Conservation (phyloP, 2,329 filamentous ascomycete genomes). For the Penicillium occitanis region DNA sequence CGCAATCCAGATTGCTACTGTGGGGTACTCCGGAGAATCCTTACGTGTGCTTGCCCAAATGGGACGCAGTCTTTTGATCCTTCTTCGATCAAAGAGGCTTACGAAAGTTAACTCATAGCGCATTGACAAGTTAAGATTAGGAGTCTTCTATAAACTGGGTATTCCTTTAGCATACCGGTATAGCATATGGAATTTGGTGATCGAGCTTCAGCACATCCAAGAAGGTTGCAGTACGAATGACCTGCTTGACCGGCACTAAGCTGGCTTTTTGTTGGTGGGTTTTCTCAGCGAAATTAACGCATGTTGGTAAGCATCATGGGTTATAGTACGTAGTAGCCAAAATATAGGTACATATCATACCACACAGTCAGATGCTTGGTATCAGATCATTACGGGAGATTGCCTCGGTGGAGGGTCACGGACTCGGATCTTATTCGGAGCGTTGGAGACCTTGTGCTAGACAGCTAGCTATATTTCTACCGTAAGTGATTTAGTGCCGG, state of each 20-base stretch:
- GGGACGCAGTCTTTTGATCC: background rate
- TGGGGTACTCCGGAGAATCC: conserved; percentile 1
- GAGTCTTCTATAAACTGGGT: background rate
- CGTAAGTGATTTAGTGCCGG: background rate
- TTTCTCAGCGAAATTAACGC: background rate
- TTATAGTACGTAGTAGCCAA: background rate
- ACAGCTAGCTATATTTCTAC: background rate
- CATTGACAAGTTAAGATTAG: background rate
- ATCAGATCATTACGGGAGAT: conserved; percentile 3
- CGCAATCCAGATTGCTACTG: background rate
- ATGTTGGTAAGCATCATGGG: background rate
- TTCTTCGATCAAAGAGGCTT: background rate
- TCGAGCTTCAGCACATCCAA: background rate
- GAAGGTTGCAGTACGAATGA: background rate
- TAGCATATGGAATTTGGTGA: background rate
- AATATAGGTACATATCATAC: background rate
- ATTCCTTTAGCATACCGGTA: background rate
- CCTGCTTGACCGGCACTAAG: background rate
- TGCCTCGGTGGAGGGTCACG: background rate
- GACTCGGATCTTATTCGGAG: background rate
- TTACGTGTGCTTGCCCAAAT: background rate
- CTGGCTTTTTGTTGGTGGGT: background rate
- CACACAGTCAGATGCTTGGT: background rate
- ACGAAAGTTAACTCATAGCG: background rate
- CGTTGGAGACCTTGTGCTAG: background rate